A percentile compares a stretch with the other conserved stretches of the same genome.
These are phyloP conservation scores for sorghum (Sorghum bicolor) DNA, from an alignment of 176 grass and related monocot genomes.

Conservation along the genomic window DNA sequence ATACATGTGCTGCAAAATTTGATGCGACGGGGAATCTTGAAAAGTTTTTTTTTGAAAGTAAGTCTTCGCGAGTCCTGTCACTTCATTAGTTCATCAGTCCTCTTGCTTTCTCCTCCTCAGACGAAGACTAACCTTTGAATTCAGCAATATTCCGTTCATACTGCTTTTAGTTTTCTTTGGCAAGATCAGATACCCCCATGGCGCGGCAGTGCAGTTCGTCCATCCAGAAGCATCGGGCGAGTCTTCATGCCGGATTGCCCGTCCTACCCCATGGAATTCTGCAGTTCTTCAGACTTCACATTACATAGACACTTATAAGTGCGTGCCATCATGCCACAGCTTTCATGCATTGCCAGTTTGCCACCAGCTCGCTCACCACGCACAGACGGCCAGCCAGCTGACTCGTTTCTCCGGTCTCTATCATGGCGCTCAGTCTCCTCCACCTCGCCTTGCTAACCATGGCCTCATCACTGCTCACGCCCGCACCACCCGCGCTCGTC, in stretches of 20 bases:
- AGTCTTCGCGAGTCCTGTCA: background rate
- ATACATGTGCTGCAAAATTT: no score
- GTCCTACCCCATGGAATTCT: background rate
- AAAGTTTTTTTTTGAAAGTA: no score
- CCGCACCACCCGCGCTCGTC: background rate
- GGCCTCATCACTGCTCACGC: background rate
- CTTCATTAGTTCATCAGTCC: no score
- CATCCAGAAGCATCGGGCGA: background rate
- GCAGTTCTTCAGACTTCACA: background rate
- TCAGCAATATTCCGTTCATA: background rate
- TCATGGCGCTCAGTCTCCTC: constrained; percentile 12
- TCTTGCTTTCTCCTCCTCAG: no score
- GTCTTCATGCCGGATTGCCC: background rate
- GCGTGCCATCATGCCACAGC: background rate
- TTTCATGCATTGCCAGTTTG: background rate
- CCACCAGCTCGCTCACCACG: background rate
- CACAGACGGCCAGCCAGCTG: background rate
- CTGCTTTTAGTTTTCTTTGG: background rate
- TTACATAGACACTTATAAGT: background rate
- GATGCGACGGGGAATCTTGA: no score
- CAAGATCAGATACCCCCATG: no score
- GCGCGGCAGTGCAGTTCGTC: background rate
- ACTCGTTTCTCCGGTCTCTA: background rate
- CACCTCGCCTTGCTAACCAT: background rate
- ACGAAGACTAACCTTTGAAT: background rate